A percentile compares a stretch with the other conserved stretches of the same genome.
These are phyloP conservation scores for Tetrapisispora fleetii DNA, from an alignment of 805 yeast species.

Conservation along the genomic window DNA sequence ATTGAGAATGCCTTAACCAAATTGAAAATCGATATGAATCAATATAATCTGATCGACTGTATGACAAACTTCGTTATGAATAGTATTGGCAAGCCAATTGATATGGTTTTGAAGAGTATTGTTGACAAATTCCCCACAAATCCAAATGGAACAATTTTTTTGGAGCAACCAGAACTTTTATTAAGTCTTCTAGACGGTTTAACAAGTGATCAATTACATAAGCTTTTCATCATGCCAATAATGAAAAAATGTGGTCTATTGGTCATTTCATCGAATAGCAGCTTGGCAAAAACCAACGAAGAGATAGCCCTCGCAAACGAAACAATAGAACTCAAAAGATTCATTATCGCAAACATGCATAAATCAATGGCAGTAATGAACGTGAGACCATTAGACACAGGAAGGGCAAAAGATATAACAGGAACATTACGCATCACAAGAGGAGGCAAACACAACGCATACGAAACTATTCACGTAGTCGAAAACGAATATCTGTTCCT, in stretches of 20 bases:
- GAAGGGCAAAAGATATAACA: constrained; percentile 73
- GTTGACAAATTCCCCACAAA: constrained; percentile 47
- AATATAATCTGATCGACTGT: constrained; percentile 35
- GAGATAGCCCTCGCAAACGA: constrained; percentile 9
- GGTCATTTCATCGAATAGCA: constrained; percentile 17
- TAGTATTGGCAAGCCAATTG: constrained; percentile 50
- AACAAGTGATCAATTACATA: constrained; percentile 20
- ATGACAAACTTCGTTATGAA: constrained; percentile 40
- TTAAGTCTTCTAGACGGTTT: constrained; percentile 19
- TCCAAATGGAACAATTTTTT: constrained; percentile 11
- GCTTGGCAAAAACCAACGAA: constrained; percentile 7
- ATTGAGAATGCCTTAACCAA: constrained; percentile 15
- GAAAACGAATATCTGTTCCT: constrained; percentile 60
- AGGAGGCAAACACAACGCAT: constrained; percentile 39
- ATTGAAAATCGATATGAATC: constrained; percentile 9
- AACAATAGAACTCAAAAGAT: constrained; percentile 21
- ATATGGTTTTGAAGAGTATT: constrained; percentile 59
- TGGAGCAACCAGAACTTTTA: constrained; percentile 28
- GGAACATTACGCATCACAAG: constrained; percentile 54
- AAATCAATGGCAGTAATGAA: constrained; percentile 30
- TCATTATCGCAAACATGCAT: constrained; percentile 14
- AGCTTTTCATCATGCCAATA: constrained; percentile 21
- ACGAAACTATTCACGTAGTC: constrained; percentile 22
- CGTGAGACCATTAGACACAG: constrained; percentile 62
- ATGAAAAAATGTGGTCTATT: constrained; percentile 18